A percentile compares a stretch with the other conserved stretches of the same genome.
These are phyloP conservation scores for Silybum marianum DNA, from an alignment of 129 eudicot species.

Conservation along the genomic window DNA sequence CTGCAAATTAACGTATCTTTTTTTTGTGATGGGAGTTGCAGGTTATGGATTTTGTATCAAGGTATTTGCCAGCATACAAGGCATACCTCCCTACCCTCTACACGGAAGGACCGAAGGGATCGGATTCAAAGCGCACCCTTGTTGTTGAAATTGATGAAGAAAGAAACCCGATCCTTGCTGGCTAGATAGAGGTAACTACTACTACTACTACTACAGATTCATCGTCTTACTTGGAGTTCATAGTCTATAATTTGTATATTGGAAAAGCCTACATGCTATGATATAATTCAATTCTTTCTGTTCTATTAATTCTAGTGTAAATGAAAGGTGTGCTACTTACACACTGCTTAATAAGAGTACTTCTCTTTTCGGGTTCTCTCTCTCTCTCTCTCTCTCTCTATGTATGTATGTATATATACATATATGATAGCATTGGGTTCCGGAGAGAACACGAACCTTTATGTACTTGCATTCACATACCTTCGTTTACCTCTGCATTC, in stretches of 20 bases:
- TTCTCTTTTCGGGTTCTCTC: not conserved
- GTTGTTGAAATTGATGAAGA: conserved; percentile 90
- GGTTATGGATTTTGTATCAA: conserved; percentile 92
- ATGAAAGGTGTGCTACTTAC: conserved; percentile 17
- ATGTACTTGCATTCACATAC: not conserved
- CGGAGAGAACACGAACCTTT: not conserved
- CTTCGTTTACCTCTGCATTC: not conserved
- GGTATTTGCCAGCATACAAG: conserved; percentile 95
- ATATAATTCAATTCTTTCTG: conserved; percentile 7
- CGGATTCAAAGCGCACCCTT: conserved; percentile 69
- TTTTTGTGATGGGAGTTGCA: conserved; percentile 15
- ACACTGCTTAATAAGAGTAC: conserved; percentile 14
- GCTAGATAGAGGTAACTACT: conserved; percentile 38
- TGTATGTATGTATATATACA: not conserved
- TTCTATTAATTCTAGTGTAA: conserved; percentile 19
- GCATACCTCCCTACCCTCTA: conserved; percentile 95
- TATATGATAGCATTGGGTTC: not conserved
- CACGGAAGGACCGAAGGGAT: conserved; percentile 87
- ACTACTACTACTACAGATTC: conserved; percentile 8
- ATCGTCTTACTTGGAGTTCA: conserved; percentile 7
- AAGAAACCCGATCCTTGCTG: conserved; percentile 82
- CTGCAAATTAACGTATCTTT: not conserved
- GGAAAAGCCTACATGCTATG: conserved; percentile 5
- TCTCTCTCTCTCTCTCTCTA: not conserved
- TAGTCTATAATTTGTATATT: conserved; percentile 17